Base-by-base conservation (phyloP, 805 yeast species). In the Cyberlindnera americana region DNA sequence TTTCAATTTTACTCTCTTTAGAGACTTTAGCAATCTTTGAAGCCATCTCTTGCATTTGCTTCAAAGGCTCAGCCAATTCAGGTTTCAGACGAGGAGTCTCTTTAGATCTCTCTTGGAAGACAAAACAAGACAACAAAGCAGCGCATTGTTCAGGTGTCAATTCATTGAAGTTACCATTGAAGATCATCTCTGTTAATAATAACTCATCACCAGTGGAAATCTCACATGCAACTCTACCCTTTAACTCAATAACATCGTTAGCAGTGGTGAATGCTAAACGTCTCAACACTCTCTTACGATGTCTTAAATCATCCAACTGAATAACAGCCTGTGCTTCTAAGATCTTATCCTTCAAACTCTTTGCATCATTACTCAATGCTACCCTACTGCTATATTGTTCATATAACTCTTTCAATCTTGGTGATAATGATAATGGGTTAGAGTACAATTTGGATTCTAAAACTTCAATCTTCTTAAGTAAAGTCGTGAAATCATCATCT, bases 171-270 rank as follows among this genome's bases (percentile, higher is more conserved):
- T 86, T 84, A 75, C 98, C 98, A 60, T 90, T 90, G 72, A 93
- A 93, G 23, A 93, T 85, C 50, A 93, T 69, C 60, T 93, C 99
- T 0, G 99, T 93, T 36, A 93, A 65, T 46, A 88, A 59, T 40
- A 88, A 65, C 63, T 88, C 96, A 51, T 74, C 78, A 44, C 96
- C 97, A 17, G 95, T 83, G 52, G 91, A 81, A 52, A 91, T 91
- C 56, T 91, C 97, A 64, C 98, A 91, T 1, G 96, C 97, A 41
- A 93, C 98, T 60, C 98, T 77, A 40, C 99, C 99, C 64, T 93
- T 93, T 54, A 93, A 72, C 61, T 93, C 97, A 48, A 93, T 95
- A 46, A 93, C 82, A 62, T 93, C 99, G 47, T 77, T 74, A 38
- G 80, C 81, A 3, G 95, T 82, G 29, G 90, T 82, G 66, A 93